Evolutionary conservation across 345 rosid species (phyloP).

Genomic region (Salix arbutifolia): DNA sequence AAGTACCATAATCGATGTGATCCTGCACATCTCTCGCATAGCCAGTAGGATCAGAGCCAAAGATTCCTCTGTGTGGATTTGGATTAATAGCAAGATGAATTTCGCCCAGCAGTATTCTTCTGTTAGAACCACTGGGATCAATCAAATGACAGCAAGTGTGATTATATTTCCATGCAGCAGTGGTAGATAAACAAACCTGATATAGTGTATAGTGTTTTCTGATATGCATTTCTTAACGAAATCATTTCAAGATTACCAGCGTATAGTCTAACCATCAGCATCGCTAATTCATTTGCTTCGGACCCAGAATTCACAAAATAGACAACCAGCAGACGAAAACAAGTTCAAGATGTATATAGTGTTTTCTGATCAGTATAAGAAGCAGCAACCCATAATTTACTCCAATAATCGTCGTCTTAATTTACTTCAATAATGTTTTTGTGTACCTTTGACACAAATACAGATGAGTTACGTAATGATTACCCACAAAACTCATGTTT

Average conservation of each 20-base stretch:
- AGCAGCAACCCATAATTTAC: not conserved
- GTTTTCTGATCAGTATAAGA: not conserved
- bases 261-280: slow-evolving; percentile 91
- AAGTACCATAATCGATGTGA: slow-evolving; percentile 83
- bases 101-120: slow-evolving; percentile 58
- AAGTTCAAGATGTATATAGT: not conserved
- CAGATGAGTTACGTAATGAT: not conserved
- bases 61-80: slow-evolving; percentile 77
- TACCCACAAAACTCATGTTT: not conserved
- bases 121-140: not conserved
- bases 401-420: not conserved
- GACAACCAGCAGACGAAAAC: slow-evolving; percentile 59
- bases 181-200: slow-evolving; percentile 47
- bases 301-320: slow-evolving; percentile 92
- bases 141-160: no score
- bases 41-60: slow-evolving; percentile 74
- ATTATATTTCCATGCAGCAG: not conserved
- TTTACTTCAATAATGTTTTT: not conserved
- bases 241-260: slow-evolving; percentile 82
- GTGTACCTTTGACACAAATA: not conserved
- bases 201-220: no score
- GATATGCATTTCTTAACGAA: slow-evolving; percentile 90
- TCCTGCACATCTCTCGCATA: slow-evolving; percentile 90
- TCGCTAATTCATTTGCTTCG: slow-evolving; percentile 90
- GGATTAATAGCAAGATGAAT: slow-evolving; percentile 89